Percentiles rank a stretch among this genome's conserved stretches.
These are phyloP conservation scores for Grigorovia jiainica DNA, from an alignment of 805 yeast genomes.

Conservation along the genomic window DNA sequence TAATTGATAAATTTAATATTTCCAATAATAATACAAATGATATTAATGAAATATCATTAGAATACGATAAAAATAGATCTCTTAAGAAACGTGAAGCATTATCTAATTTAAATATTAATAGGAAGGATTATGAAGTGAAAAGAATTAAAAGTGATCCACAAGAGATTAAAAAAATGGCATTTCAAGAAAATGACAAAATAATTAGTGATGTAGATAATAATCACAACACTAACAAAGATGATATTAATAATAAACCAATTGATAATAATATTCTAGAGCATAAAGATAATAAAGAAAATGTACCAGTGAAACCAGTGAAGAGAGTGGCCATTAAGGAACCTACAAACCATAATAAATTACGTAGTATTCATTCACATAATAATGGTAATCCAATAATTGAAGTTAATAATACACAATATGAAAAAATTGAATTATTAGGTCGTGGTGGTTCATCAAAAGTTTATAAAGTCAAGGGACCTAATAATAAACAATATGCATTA, in stretches of 20 bases:
- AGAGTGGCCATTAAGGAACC: slow-evolving; percentile 5
- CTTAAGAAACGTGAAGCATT: slow-evolving; percentile 21
- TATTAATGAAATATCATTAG: background rate
- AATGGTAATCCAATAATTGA: slow-evolving; percentile 18
- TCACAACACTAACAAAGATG: background rate
- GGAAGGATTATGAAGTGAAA: slow-evolving; percentile 6
- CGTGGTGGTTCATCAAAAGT: slow-evolving; percentile 92
- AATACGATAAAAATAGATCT: background rate
- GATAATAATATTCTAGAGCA: background rate
- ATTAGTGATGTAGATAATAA: background rate
- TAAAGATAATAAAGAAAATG: background rate
- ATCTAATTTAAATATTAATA: slow-evolving; percentile 19
- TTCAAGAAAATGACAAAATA: background rate
- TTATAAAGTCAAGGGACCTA: slow-evolving; percentile 56
- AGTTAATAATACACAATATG: slow-evolving; percentile 58
- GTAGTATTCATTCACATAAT: background rate
- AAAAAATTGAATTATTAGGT: slow-evolving; percentile 69
- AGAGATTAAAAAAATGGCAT: background rate
- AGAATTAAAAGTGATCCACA: slow-evolving; percentile 5
- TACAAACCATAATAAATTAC: background rate
- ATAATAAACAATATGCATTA: slow-evolving; percentile 60
- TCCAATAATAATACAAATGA: background rate
- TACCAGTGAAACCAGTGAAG: slow-evolving; percentile 1
- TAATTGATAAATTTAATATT: background rate
- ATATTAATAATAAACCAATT: too few species aligned